These are phyloP conservation scores for Phytopythium delawarense DNA, from an alignment of 352 stramenopile species.

Conservation along the genomic window DNA sequence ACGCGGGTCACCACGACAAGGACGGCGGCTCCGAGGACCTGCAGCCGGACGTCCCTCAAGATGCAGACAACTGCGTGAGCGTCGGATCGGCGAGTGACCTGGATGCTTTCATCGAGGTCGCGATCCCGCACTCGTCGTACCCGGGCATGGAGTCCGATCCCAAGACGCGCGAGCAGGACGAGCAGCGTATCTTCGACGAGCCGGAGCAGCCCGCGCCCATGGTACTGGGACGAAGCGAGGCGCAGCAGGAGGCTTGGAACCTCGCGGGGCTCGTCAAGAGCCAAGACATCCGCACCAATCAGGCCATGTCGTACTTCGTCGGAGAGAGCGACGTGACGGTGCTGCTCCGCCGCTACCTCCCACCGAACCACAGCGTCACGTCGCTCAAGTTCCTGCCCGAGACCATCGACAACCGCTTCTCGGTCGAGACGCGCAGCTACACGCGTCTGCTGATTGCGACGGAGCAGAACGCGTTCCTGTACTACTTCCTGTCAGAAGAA, in stretches of 20 bases:
- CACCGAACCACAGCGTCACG: conserved; percentile 66
- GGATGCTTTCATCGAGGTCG: conserved; percentile 46
- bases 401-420: conserved; percentile 79
- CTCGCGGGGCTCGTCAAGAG: conserved; percentile 66
- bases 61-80: conserved; percentile 41
- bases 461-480: conserved; percentile 63
- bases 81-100: conserved; percentile 35
- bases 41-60: conserved; percentile 24
- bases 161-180: conserved; percentile 34
- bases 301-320: conserved; percentile 73
- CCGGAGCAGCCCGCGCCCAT: conserved; percentile 46
- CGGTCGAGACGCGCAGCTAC: conserved; percentile 71
- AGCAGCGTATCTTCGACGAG: conserved; percentile 52
- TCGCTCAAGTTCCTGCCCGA: conserved; percentile 74
- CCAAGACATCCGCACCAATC: conserved; percentile 79
- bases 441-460: conserved; percentile 69
- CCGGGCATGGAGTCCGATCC: conserved; percentile 40
- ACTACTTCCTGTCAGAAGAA: conserved; percentile 76
- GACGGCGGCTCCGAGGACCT: conserved; percentile 3
- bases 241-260: conserved; percentile 69
- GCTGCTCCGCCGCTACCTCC: conserved; percentile 68
- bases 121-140: conserved; percentile 53
- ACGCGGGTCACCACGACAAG: conserved; percentile 9
- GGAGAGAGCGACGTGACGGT: conserved; percentile 57
- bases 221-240: conserved; percentile 65